Evolutionary conservation across 345 rosid genomes (phyloP).

Genomic region (Bruguiera parviflora): DNA sequence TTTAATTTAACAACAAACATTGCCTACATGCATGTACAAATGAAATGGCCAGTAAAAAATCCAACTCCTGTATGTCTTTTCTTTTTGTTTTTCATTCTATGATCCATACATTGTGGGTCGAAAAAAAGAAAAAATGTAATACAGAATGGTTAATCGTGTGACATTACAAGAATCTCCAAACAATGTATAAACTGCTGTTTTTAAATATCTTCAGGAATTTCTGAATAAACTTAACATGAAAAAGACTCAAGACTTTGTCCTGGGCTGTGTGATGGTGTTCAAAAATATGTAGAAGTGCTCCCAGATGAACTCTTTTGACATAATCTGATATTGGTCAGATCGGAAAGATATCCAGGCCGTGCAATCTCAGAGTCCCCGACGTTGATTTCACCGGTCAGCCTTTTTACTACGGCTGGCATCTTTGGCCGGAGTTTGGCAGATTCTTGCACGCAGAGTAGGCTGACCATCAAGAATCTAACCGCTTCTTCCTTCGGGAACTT

Average conservation of each 20-base stretch:
- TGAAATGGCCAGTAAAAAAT: no score
- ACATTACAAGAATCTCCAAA: no score
- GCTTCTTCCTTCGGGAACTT: constrained; percentile 45
- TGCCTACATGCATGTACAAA: no score
- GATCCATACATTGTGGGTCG: no score
- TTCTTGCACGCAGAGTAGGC: constrained; percentile 61
- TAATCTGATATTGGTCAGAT: constrained; percentile 47
- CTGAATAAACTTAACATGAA: neutral
- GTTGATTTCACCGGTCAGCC: constrained; percentile 33
- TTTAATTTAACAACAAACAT: no score
- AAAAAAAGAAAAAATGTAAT: no score
- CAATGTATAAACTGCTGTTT: no score
- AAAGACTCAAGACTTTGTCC: neutral
- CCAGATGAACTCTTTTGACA: constrained; percentile 15
- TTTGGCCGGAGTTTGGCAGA: constrained; percentile 39
- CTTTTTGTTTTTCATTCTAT: no score
- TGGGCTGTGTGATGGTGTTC: neutral
- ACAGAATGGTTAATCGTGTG: no score
- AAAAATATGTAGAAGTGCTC: constrained; percentile 20
- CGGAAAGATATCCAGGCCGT: constrained; percentile 43
- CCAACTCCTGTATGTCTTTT: no score
- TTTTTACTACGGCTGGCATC: constrained; percentile 41
- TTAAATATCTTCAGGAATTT: no score
- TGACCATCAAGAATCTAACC: constrained; percentile 39
- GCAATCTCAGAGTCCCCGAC: constrained; percentile 25